Conservation (phyloP, 208 protist species). For the Leishmania braziliensis region DNA sequence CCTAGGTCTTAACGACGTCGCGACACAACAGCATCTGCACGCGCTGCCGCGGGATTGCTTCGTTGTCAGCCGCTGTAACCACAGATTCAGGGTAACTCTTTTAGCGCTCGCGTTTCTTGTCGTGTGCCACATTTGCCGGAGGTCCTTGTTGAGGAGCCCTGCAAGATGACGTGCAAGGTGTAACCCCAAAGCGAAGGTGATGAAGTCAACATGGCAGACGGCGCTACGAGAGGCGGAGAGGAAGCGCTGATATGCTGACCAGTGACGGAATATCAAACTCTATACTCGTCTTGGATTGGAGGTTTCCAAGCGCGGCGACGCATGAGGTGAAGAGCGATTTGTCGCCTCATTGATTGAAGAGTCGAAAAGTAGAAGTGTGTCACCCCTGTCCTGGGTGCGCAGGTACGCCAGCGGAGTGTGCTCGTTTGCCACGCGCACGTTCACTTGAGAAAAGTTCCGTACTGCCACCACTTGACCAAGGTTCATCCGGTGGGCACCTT, state of each 20-base stretch:
- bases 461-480: slow-evolving; percentile 44
- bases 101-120: not conserved
- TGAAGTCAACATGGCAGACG: slow-evolving; percentile 6
- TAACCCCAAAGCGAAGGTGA: slow-evolving; percentile 13
- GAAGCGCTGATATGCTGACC: not conserved
- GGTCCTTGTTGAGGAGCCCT: not conserved
- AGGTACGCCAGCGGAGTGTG: slow-evolving; percentile 57
- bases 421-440: slow-evolving; percentile 42
- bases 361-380: slow-evolving; percentile 36
- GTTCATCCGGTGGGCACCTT: slow-evolving; percentile 9
- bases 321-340: slow-evolving; percentile 1
- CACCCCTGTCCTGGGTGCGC: slow-evolving; percentile 43
- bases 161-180: not conserved
- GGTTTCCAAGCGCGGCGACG: not conserved
- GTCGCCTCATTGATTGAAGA: slow-evolving; percentile 41
- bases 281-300: slow-evolving; percentile 11
- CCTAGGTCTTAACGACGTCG: slow-evolving; percentile 59
- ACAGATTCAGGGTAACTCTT: not conserved
- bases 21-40: slow-evolving; percentile 58
- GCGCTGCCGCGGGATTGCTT: slow-evolving; percentile 37
- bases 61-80: slow-evolving; percentile 1
- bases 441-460: slow-evolving; percentile 59
- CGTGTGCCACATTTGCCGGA: not conserved
- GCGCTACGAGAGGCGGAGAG: not conserved
- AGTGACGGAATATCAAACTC: slow-evolving; percentile 5